Percentiles rank a stretch among this genome's conserved stretches.
Evolutionary conservation across 495 filamentous ascomycete genomes (phyloP).

Genomic region (Penicillium parvum): DNA sequence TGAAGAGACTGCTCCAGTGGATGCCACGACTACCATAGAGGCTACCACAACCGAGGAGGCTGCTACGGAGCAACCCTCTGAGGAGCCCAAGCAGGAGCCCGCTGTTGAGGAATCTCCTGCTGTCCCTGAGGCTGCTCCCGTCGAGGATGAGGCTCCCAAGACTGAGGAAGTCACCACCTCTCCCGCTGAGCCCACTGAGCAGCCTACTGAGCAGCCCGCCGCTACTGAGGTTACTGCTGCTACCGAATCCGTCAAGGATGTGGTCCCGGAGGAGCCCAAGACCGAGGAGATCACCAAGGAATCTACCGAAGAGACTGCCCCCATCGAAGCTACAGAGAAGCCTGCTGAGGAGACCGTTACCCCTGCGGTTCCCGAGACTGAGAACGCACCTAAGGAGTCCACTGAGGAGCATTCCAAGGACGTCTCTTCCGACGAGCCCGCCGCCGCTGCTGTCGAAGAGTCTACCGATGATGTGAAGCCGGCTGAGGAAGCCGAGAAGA

Average conservation of each 20-base stretch:
- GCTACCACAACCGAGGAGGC: not conserved
- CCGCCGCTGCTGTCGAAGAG: too few relatives aligned
- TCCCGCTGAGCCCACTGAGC: too few relatives aligned
- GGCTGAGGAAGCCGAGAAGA: slow-evolving; percentile 3
- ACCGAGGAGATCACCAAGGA: slow-evolving; percentile 4
- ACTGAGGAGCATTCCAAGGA: too few relatives aligned
- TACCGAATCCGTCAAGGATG: not conserved
- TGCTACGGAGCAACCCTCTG: not conserved
- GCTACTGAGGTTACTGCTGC: not conserved
- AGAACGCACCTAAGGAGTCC: too few relatives aligned
- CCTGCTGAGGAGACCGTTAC: slow-evolving; percentile 7
- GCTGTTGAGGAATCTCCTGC: not conserved
- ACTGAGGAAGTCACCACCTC: too few relatives aligned
- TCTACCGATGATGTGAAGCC: too few relatives aligned
- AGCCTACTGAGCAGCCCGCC: not conserved
- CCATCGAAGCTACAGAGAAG: slow-evolving; percentile 6
- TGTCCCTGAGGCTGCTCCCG: not conserved
- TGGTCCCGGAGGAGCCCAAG: not conserved
- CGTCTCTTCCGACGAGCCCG: too few relatives aligned
- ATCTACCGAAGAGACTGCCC: slow-evolving; percentile 2
- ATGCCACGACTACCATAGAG: not conserved
- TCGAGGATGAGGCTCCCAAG: not conserved
- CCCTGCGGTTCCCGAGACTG: too few relatives aligned
- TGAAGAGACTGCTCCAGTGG: not conserved
- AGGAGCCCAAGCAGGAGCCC: not conserved